phyloP scores from a whole-genome alignment of 805 yeast genomes.

The Ogataea methylovora region DNA sequence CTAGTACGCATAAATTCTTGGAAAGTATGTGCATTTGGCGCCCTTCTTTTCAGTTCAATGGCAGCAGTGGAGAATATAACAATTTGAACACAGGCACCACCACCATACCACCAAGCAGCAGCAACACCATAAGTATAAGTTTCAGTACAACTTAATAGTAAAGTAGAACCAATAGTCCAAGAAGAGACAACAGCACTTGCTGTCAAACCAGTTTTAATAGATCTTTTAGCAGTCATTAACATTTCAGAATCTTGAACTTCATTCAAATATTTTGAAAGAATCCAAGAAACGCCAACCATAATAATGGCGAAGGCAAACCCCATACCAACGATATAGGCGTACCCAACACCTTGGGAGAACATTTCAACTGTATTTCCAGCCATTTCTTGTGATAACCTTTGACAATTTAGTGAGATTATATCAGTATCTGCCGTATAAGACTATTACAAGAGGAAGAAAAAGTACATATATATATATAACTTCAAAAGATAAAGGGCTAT shows the following conservation, averaged over 20 bases:
- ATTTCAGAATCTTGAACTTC: slow-evolving; percentile 36
- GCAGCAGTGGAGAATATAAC: slow-evolving; percentile 25
- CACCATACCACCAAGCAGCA: slow-evolving; percentile 24
- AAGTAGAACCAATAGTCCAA: slow-evolving; percentile 29
- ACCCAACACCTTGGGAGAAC: slow-evolving; percentile 23
- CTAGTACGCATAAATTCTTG: slow-evolving; percentile 25
- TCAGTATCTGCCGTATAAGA: no score
- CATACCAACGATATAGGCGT: slow-evolving; percentile 35
- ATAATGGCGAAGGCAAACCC: slow-evolving; percentile 36
- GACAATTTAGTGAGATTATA: no score
- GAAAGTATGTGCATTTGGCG: slow-evolving; percentile 29
- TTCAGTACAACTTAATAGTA: slow-evolving; percentile 22
- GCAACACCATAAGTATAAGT: slow-evolving; percentile 27
- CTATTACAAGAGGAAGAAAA: no score
- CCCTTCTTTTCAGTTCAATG: slow-evolving; percentile 26
- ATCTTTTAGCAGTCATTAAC: slow-evolving; percentile 31
- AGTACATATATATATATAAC: no score
- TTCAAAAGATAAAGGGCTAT: no score
- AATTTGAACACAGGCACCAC: slow-evolving; percentile 28
- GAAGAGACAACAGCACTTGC: slow-evolving; percentile 29
- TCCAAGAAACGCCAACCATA: slow-evolving; percentile 27
- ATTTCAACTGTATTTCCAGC: slow-evolving; percentile 3
- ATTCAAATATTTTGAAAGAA: slow-evolving; percentile 28
- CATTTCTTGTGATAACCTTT: no score
- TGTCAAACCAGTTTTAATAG: slow-evolving; percentile 27